Evolutionary conservation across 2,329 filamentous ascomycete genomes (phyloP).

Genomic region (Aspergillus clavatus): DNA sequence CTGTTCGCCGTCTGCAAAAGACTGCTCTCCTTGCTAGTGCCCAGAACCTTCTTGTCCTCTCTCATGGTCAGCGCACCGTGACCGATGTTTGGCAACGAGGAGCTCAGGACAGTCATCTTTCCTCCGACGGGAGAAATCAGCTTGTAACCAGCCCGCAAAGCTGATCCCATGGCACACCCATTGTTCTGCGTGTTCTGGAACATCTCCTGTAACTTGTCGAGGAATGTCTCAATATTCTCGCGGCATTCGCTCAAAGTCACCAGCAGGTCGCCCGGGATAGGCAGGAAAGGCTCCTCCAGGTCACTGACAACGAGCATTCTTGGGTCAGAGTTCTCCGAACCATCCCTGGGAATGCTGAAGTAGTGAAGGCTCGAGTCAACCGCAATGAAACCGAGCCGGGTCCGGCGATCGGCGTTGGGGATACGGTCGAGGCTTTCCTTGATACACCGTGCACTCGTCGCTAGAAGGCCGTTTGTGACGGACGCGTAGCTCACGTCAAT

Average conservation of each 20-base stretch:
- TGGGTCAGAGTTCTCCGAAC: conserved; percentile 76
- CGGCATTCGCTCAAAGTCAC: conserved; percentile 86
- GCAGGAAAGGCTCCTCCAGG: conserved; percentile 91
- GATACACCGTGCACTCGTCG: conserved; percentile 88
- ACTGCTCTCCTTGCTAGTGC: conserved; percentile 83
- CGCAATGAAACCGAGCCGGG: conserved; percentile 88
- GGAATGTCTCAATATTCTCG: conserved; percentile 84
- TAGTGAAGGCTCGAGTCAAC: conserved; percentile 94
- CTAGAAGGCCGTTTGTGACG: conserved; percentile 83
- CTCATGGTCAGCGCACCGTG: conserved; percentile 86
- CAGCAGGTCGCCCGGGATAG: conserved; percentile 84
- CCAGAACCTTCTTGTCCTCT: conserved; percentile 92
- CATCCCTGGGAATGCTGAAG: conserved; percentile 88
- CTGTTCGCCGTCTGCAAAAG: conserved; percentile 88
- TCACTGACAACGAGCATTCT: conserved; percentile 93
- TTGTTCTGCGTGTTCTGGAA: conserved; percentile 90
- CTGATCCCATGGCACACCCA: conserved; percentile 90
- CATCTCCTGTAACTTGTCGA: conserved; percentile 89
- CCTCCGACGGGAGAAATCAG: conserved; percentile 90
- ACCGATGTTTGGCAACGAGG: conserved; percentile 84
- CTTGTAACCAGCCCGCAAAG: conserved; percentile 88
- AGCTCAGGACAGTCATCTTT: conserved; percentile 87
- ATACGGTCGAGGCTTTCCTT: conserved; percentile 92
- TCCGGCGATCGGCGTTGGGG: conserved; percentile 93
- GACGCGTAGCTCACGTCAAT: conserved; percentile 91